phyloP scores from a whole-genome alignment of 2,329 filamentous ascomycete genomes.

The Aureobasidium sp. region DNA sequence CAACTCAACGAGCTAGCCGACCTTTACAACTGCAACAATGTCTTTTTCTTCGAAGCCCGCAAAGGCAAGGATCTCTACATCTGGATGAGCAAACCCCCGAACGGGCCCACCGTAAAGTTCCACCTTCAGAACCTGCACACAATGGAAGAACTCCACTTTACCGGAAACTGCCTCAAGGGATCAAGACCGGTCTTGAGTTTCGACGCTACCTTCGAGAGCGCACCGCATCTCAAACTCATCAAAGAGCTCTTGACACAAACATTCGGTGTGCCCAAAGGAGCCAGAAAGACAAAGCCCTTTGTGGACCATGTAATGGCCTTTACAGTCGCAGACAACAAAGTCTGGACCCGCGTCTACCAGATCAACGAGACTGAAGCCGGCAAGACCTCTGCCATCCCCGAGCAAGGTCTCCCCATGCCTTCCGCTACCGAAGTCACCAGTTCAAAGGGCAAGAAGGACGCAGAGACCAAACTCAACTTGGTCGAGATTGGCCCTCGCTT shows the following conservation, averaged over 20 bases:
- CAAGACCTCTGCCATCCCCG: conserved; percentile 30
- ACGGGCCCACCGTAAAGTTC: conserved; percentile 66
- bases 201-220: conserved; percentile 63
- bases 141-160: conserved; percentile 94
- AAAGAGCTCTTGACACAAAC: conserved; percentile 85
- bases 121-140: conserved; percentile 76
- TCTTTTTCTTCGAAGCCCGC: conserved; percentile 89
- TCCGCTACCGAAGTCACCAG: conserved; percentile 23
- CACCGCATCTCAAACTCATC: conserved; percentile 72
- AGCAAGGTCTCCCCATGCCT: conserved; percentile 13
- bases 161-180: conserved; percentile 92
- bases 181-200: conserved; percentile 87
- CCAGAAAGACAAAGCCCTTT: conserved; percentile 89
- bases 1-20: conserved; percentile 68
- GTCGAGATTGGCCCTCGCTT: conserved; percentile 92
- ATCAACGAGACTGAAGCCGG: conserved; percentile 72
- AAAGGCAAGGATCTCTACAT: conserved; percentile 93
- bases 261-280: conserved; percentile 84
- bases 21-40: conserved; percentile 89
- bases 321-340: conserved; percentile 82
- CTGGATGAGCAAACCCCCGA: conserved; percentile 87
- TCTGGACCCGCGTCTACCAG: conserved; percentile 95
- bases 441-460: conserved; percentile 35
- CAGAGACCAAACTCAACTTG: conserved; percentile 69
- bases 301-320: conserved; percentile 93